Conservation (phyloP, 805 yeast genomes). For the Kuraishia ogatae region DNA sequence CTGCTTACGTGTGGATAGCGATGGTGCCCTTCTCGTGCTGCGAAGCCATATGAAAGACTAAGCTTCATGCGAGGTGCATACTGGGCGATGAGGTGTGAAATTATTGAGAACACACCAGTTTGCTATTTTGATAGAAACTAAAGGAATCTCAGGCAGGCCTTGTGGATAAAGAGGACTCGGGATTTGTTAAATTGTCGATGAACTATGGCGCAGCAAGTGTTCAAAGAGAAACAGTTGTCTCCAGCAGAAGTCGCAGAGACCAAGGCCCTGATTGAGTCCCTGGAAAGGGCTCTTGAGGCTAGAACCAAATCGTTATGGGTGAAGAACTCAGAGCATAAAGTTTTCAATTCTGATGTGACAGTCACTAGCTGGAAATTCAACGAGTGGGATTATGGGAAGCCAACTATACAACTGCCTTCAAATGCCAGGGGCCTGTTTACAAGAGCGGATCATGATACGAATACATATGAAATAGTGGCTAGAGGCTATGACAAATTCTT, state of each 20-base stretch:
- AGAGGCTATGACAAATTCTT: slow-evolving; percentile 95
- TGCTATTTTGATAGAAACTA: too few relatives aligned
- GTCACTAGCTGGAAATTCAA: slow-evolving; percentile 67
- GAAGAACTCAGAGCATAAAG: neutral
- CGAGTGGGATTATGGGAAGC: slow-evolving; percentile 78
- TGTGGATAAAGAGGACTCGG: too few relatives aligned
- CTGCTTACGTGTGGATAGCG: too few relatives aligned
- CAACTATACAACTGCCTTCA: slow-evolving; percentile 49
- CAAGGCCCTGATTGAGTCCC: neutral
- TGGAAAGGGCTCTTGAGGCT: neutral
- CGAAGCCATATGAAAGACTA: too few relatives aligned
- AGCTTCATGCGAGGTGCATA: neutral
- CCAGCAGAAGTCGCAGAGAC: neutral
- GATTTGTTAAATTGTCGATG: too few relatives aligned
- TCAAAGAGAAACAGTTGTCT: neutral
- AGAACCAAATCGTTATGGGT: neutral
- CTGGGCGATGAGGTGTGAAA: neutral
- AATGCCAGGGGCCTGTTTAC: slow-evolving; percentile 83
- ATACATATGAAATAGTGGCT: slow-evolving; percentile 41
- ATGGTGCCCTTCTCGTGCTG: too few relatives aligned
- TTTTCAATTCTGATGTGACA: slow-evolving; percentile 13
- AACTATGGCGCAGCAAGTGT: neutral
- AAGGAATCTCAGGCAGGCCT: too few relatives aligned
- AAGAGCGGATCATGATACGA: slow-evolving; percentile 20
- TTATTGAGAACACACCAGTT: neutral